These are phyloP conservation scores for Hypoxylon trugodes DNA, from an alignment of 495 filamentous ascomycete species.

Conservation along the genomic window DNA sequence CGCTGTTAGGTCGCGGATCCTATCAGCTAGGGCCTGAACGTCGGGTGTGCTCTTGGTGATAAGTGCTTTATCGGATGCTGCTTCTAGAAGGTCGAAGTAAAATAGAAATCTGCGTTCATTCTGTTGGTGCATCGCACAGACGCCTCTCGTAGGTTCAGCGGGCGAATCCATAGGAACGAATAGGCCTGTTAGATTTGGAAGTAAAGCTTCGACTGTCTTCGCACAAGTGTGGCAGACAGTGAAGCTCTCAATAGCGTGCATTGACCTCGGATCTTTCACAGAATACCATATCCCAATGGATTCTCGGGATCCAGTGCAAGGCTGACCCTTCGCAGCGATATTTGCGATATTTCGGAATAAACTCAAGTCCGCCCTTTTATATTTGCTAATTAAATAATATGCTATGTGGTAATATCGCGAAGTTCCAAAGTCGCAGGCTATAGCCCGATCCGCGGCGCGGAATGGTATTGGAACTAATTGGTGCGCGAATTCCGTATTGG, in stretches of 20 bases:
- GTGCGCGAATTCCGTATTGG: slow-evolving; percentile 48
- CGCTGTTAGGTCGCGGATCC: slow-evolving; percentile 45
- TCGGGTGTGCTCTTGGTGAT: slow-evolving; percentile 44
- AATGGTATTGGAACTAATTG: slow-evolving; percentile 48
- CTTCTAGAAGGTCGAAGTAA: slow-evolving; percentile 55
- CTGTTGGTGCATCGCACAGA: slow-evolving; percentile 54
- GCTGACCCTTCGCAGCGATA: slow-evolving; percentile 45
- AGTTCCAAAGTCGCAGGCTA: slow-evolving; percentile 56
- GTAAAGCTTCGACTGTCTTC: slow-evolving; percentile 50
- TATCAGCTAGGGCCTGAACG: slow-evolving; percentile 47
- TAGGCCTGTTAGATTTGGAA: slow-evolving; percentile 52
- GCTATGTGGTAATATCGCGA: slow-evolving; percentile 58
- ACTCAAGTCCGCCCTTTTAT: slow-evolving; percentile 48
- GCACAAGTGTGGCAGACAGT: slow-evolving; percentile 53
- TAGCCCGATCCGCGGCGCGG: slow-evolving; percentile 45
- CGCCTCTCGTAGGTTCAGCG: slow-evolving; percentile 44
- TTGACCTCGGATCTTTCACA: slow-evolving; percentile 48
- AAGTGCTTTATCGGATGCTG: slow-evolving; percentile 49
- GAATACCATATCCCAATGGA: slow-evolving; percentile 53
- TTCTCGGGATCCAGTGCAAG: slow-evolving; percentile 46
- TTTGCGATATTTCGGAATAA: slow-evolving; percentile 50
- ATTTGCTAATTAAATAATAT: slow-evolving; percentile 53
- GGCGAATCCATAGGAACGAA: slow-evolving; percentile 50
- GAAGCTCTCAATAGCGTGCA: slow-evolving; percentile 46
- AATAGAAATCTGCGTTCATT: slow-evolving; percentile 48